Evolutionary conservation across 176 grass and related monocot species (phyloP).

Genomic region (Phoenix dactylifera): DNA sequence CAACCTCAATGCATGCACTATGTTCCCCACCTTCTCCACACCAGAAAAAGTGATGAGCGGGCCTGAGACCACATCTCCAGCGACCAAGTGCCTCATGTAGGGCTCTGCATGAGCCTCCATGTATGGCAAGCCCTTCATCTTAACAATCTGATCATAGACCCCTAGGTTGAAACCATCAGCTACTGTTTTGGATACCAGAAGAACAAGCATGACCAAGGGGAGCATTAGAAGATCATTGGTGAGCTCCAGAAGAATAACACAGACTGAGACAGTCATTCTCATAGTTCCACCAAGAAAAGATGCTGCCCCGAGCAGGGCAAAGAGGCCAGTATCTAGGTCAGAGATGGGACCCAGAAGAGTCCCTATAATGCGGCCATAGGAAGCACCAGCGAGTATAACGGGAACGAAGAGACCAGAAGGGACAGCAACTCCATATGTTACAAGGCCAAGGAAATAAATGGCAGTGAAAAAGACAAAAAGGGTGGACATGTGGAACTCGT

Average conservation of each 20-base stretch:
- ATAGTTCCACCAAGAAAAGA: conserved; percentile 90
- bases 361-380: conserved; percentile 66
- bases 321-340: conserved; percentile 70
- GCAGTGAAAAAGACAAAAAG: conserved; percentile 72
- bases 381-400: conserved; percentile 75
- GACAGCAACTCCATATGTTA: conserved; percentile 81
- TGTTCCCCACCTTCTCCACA: conserved; percentile 65
- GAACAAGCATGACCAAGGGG: conserved; percentile 89
- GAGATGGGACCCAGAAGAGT: conserved; percentile 58
- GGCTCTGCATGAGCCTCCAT: conserved; percentile 92
- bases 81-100: conserved; percentile 60
- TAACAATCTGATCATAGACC: conserved; percentile 78
- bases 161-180: conserved; percentile 89
- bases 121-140: conserved; percentile 92
- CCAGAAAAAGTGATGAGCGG: conserved; percentile 62
- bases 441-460: conserved; percentile 65
- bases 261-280: conserved; percentile 94
- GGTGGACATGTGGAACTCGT: conserved; percentile 60
- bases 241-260: conserved; percentile 88
- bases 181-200: conserved; percentile 84
- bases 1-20: conserved; percentile 52
- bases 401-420: conserved; percentile 95
- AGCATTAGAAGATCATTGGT: conserved; percentile 88
- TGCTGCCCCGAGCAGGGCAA: conserved; percentile 72
- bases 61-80: conserved; percentile 64